Evolutionary conservation across 805 yeast species (phyloP), one percentile per base, ranked within the genome.

Genomic region (Peterozyma toletana): DNA sequence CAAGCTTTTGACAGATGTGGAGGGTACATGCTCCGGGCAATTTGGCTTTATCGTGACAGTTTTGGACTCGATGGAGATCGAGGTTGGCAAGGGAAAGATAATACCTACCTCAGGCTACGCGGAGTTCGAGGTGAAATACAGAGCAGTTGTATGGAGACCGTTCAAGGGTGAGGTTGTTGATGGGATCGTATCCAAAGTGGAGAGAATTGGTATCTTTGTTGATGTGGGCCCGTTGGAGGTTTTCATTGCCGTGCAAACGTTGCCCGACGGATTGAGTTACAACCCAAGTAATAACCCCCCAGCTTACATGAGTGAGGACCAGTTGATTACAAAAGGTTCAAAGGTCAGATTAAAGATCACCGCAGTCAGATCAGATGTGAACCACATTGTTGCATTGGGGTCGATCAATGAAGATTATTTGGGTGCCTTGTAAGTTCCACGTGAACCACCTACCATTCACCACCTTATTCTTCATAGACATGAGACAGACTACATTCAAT

Each of bases 151-250:
- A 31, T 93, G 96, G 95, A 86, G 91, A 58, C 99, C 99, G 4
- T 93, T 93, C 68, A 93, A 93, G 66, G 99, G 98, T 33, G 99
- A 93, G 65, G 99, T 93, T 7, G 98, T 93, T 21, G 99, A 93
- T 63, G 99, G 95, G 5, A 81, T 91, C 18, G 98, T 93, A 13
- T 86, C 96, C 11, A 86, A 87, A 30, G 97, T 95, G 40, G 88
- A 85, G 63, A 88, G 79, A 58, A 85, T 91, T 83, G 99, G 99
- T 9, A 88, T 93, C 52, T 93, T 93, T 62, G 98, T 96, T 34
- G 97, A 93, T 63, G 99, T 93, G 29, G 99, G 99, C 0, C 99
- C 99, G 13, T 70, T 93, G 60, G 81, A 90, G 18, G 96, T 93
- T 35, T 93, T 93, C 63, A 95, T 93, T 17, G 86, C 96, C 18